Evolutionary conservation across 352 stramenopile species (phyloP), one percentile per base, ranked within the genome.

Genomic region (Plasmopara viticola): DNA sequence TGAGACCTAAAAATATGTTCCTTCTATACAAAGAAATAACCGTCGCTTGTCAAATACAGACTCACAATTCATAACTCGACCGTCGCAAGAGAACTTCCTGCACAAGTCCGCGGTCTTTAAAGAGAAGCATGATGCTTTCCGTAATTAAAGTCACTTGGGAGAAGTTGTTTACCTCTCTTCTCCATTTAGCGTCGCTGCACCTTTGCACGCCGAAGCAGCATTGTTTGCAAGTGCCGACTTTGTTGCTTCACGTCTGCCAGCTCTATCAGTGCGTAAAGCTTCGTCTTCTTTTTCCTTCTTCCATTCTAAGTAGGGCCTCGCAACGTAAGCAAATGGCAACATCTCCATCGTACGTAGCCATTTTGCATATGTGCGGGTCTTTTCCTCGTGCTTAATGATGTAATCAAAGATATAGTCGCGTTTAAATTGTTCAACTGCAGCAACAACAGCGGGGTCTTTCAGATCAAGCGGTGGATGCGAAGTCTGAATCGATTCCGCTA

Each of bases 341-440:
- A 65, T 44, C 34, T 84, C 78, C 41, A 94, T 70, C 41, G 74
- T 75, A 25, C 77, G 69, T 49, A 94, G 55, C 84, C 84, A 94
- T 51, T 84, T 86, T 48, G 80, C 79, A 52, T 91, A 94, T 40
- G 81, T 87, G 30, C 77, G 81, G 34, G 83, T 86, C 10, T 56
- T 40, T 13, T 82, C 66, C 56, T 94, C 84, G 61, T 92, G 78
- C 40, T 79, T 69, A 42, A 94, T 87, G 51, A 94, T 94, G 57
- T 93, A 78, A 40, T 77, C 64, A 47, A 88, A 90, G 57, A 94
- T 93, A 50, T 68, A 60, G 41, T 80, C 64, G 44, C 66, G 72
- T 61, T 93, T 94, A 56, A 94, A 94, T 50, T 76, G 53, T 48
- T 94, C 83, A 0, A 94, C 76, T 0, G 60, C 56, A 4, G 56